Base-by-base conservation (phyloP, 495 filamentous ascomycete species). In the Thozetella sp. region DNA sequence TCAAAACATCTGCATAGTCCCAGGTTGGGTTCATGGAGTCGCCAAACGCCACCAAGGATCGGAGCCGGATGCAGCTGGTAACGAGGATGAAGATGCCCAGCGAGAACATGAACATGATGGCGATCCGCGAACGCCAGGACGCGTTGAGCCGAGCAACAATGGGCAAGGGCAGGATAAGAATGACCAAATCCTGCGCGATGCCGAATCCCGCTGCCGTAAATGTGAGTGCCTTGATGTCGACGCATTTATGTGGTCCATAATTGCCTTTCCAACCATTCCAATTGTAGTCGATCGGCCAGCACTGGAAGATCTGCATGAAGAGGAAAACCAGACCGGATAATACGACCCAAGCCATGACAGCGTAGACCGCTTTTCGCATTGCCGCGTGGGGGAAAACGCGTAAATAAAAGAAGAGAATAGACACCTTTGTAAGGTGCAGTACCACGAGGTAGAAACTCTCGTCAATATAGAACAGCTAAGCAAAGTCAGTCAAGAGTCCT, bases 351-450 rank as follows among this genome's bases (percentile, higher is more conserved):
- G 50, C 63, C 58, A 82, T 76, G 53, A 72, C 57, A 6, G 59
- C 53, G 50, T 66, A 75, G 2, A 70, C 67, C 22, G 65, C 61
- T 26, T 70, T 63, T 30, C 75, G 77, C 46, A 83, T 77, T 1
- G 60, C 68, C 1, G 58, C 46, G 25, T 76, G 69, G 43, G 76
- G 75, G 55, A 83, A 83, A 46, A 83, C 74, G 30, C 78, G 79
- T 23, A 83, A 70, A 65, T 83, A 83, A 64, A 83, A 82, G 61
- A 72, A 72, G 10, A 85, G 76, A 30, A 83, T 78, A 34, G 78
- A 79, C 25, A 82, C 57, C 58, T 84, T 83, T 26, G 76, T 78
- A 19, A 80, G 61, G 19, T 72, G 66, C 25, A 85, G 68, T 43
- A 70, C 63, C 26, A 72, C 61, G 22, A 77, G 63, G 57, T 79